Evolutionary conservation across 768 basidiomycete genomes (phyloP).

Genomic region (Tylopilus subfusipes): DNA sequence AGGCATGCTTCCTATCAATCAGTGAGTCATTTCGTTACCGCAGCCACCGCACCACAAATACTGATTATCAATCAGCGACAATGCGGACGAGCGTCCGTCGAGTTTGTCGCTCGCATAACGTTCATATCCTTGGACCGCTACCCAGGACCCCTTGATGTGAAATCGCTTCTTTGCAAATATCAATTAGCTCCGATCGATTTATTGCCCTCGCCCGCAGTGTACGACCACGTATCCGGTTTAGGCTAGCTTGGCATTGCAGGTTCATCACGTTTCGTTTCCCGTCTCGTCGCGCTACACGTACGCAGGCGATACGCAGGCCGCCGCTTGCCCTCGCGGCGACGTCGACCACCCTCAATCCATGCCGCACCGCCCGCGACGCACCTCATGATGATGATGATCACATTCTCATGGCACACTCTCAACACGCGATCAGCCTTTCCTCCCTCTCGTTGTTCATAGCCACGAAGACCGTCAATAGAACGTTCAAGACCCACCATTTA

Average conservation of each 20-base stretch:
- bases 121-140: not conserved
- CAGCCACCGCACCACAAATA: not conserved
- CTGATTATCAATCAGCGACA: not conserved
- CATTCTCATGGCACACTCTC: not conserved
- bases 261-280: not conserved
- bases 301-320: not conserved
- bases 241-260: not conserved
- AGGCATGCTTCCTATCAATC: conserved; percentile 7
- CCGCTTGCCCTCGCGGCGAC: not conserved
- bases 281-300: not conserved
- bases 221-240: not conserved
- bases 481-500: not conserved
- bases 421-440: not conserved
- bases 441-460: not conserved
- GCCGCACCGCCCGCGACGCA: not conserved
- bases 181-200: not conserved
- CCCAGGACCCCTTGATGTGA: not conserved
- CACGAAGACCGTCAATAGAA: not conserved
- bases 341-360: not conserved
- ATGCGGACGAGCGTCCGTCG: not conserved
- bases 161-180: not conserved
- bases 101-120: not conserved
- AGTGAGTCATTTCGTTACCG: not conserved
- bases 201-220: not conserved
- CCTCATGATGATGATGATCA: not conserved